phyloP scores from a whole-genome alignment of 768 basidiomycete genomes.

The Termitomyces sp. region DNA sequence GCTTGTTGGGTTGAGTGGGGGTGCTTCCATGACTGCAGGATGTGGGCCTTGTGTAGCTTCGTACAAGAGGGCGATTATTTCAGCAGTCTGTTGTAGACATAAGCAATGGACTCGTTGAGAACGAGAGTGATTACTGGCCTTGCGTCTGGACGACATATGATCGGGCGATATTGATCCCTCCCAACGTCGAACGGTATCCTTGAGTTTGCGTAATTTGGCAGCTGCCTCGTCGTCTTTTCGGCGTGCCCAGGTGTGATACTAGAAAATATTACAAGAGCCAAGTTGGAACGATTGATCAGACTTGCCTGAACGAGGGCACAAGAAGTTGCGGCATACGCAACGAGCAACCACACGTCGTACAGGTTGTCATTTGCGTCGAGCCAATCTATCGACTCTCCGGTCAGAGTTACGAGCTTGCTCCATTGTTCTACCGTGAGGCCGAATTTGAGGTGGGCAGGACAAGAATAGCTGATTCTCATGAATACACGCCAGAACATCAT shows the following conservation, averaged over 20 bases:
- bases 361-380: slow-evolving; percentile 72
- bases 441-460: slow-evolving; percentile 88
- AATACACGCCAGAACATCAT: slow-evolving; percentile 99
- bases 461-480: slow-evolving; percentile 93
- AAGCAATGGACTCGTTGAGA: slow-evolving; percentile 5
- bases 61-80: slow-evolving; percentile 87
- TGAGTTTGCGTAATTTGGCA: slow-evolving; percentile 68
- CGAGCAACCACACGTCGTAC: slow-evolving; percentile 84
- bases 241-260: slow-evolving; percentile 95
- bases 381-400: slow-evolving; percentile 86
- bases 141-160: slow-evolving; percentile 91
- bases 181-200: slow-evolving; percentile 85
- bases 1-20: slow-evolving; percentile 74
- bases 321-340: slow-evolving; percentile 83
- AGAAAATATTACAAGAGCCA: slow-evolving; percentile 5
- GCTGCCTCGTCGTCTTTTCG: slow-evolving; percentile 73
- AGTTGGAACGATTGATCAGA: background rate
- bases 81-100: slow-evolving; percentile 60
- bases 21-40: slow-evolving; percentile 42
- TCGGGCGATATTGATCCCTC: slow-evolving; percentile 83
- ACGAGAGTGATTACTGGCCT: slow-evolving; percentile 43
- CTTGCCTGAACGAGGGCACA: slow-evolving; percentile 87
- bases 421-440: slow-evolving; percentile 76
- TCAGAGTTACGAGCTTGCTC: slow-evolving; percentile 65
- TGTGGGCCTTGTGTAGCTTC: slow-evolving; percentile 85